Evolutionary conservation across 352 stramenopile genomes (phyloP).

Genomic region (Pythium brachiatum): DNA sequence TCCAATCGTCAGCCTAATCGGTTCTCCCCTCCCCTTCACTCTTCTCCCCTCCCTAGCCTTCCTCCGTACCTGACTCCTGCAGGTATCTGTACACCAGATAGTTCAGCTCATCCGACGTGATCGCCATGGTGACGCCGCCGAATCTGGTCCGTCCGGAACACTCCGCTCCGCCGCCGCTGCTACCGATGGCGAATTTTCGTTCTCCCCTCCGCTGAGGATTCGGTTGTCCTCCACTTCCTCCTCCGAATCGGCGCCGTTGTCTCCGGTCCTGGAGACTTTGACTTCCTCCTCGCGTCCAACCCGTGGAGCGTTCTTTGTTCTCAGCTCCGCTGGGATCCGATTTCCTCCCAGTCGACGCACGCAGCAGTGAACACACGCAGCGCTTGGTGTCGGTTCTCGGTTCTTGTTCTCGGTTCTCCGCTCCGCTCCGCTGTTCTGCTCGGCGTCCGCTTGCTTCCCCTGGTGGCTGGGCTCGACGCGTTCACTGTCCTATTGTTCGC

Average conservation of each 20-base stretch:
- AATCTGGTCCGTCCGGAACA: not conserved
- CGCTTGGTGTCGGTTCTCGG: not conserved
- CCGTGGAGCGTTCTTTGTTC: not conserved
- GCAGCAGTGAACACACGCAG: not conserved
- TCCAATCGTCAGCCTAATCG: not conserved
- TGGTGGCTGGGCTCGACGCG: not conserved
- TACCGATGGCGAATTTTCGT: not conserved
- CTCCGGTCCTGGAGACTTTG: not conserved
- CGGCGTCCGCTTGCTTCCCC: not conserved
- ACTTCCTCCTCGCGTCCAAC: not conserved
- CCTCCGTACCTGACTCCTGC: slow-evolving; percentile 89
- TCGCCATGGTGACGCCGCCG: slow-evolving; percentile 58
- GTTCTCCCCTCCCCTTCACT: not conserved
- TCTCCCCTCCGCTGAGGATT: slow-evolving; percentile 1
- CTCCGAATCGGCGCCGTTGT: not conserved
- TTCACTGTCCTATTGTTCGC: slow-evolving; percentile 1
- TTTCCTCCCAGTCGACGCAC: not conserved
- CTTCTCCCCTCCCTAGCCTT: not conserved
- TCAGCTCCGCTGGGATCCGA: not conserved
- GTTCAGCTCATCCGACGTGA: slow-evolving; percentile 97
- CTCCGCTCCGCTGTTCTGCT: not conserved
- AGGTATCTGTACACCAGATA: slow-evolving; percentile 98
- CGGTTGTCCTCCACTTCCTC: not conserved
- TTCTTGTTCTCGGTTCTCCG: not conserved
- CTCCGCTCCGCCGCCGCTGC: not conserved